phyloP scores from a whole-genome alignment of 768 basidiomycete genomes.

The Podaxis rugospora region DNA sequence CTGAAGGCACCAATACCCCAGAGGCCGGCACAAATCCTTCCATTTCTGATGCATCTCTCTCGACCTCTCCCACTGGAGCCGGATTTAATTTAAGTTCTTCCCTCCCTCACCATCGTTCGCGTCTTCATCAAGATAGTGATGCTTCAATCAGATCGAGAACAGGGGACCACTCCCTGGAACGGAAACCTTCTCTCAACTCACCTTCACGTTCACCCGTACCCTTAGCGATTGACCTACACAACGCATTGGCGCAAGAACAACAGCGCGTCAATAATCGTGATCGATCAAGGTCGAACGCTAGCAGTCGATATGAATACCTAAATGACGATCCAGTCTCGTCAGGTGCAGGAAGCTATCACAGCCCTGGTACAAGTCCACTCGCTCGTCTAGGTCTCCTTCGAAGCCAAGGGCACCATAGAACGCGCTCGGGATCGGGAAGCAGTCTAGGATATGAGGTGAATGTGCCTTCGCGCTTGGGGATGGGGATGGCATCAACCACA shows the following conservation, averaged over 20 bases:
- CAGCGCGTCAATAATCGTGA: slow-evolving; percentile 21
- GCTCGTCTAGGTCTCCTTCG: slow-evolving; percentile 19
- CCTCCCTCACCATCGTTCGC: not conserved
- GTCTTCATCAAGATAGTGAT: slow-evolving; percentile 12
- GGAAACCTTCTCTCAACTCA: slow-evolving; percentile 18
- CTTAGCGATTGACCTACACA: slow-evolving; percentile 46
- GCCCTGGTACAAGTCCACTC: slow-evolving; percentile 25
- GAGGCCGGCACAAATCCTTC: slow-evolving; percentile 6
- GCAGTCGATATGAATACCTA: slow-evolving; percentile 8
- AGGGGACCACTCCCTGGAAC: not conserved
- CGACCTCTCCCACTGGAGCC: slow-evolving; percentile 1
- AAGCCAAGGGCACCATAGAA: slow-evolving; percentile 6
- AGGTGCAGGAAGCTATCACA: slow-evolving; percentile 18
- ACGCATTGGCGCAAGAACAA: slow-evolving; percentile 33
- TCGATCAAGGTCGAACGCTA: slow-evolving; percentile 25
- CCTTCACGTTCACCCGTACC: slow-evolving; percentile 26
- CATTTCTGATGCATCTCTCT: slow-evolving; percentile 1
- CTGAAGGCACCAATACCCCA: slow-evolving; percentile 13
- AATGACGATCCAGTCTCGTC: slow-evolving; percentile 15
- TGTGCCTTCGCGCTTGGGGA: slow-evolving; percentile 6
- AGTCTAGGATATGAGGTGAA: slow-evolving; percentile 7
- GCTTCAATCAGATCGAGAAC: slow-evolving; percentile 9
- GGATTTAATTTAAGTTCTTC: not conserved
- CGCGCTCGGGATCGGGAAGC: slow-evolving; percentile 9
- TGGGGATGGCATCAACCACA: slow-evolving; percentile 1